Conservation (phyloP, 345 rosid species). For the Sapria himalayana region DNA sequence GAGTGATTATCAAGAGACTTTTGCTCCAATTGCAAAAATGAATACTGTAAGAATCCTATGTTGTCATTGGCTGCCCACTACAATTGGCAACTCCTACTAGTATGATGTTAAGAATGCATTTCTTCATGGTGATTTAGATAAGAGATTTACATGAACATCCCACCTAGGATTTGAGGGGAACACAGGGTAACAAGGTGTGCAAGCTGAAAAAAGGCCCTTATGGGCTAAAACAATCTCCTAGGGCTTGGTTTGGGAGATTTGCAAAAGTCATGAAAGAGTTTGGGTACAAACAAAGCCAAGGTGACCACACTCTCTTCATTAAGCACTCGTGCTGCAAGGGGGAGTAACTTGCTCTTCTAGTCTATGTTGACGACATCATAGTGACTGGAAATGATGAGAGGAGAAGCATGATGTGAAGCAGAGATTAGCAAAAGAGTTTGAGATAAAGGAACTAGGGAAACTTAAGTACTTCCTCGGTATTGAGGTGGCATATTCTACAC, state of each 20-base stretch:
- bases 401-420: background rate
- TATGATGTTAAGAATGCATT: too few species aligned
- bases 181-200: background rate
- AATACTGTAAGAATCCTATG: background rate
- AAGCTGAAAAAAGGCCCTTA: too few species aligned
- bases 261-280: background rate
- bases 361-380: background rate
- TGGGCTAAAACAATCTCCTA: background rate
- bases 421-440: background rate
- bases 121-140: too few species aligned
- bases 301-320: too few species aligned
- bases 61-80: background rate
- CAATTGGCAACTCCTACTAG: background rate
- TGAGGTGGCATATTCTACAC: background rate
- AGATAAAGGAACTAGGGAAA: background rate
- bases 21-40: too few species aligned
- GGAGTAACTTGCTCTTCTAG: background rate
- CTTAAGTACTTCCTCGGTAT: background rate
- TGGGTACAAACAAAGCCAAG: background rate
- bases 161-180: background rate
- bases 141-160: background rate
- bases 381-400: too few species aligned
- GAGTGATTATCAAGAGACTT: too few species aligned
- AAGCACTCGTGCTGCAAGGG: background rate
- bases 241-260: conserved; percentile 1